Evolutionary conservation across 371 early-diverging fungal species (phyloP).

Genomic region (Rhizopus delemar): DNA sequence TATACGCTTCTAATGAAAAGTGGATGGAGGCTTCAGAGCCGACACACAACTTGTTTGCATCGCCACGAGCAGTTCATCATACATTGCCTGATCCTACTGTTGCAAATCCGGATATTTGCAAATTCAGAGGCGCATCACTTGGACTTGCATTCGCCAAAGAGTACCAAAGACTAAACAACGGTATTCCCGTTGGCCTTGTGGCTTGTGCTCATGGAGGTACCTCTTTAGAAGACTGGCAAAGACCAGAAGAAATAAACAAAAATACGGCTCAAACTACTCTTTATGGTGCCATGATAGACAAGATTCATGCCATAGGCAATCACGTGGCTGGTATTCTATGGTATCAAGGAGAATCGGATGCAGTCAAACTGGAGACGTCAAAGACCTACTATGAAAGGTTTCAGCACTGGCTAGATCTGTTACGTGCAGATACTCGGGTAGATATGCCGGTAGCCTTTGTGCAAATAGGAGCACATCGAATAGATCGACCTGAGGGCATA

Average conservation of each 20-base stretch:
- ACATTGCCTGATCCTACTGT: conserved; percentile 44
- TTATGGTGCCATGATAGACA: conserved; percentile 44
- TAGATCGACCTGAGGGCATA: conserved; percentile 6
- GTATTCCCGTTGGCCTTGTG: conserved; percentile 41
- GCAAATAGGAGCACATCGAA: conserved; percentile 32
- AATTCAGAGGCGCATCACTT: conserved; percentile 36
- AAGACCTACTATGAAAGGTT: conserved; percentile 18
- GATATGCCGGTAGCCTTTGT: conserved; percentile 31
- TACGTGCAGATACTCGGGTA: conserved; percentile 17
- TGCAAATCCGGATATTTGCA: conserved; percentile 20
- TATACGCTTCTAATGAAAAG: conserved; percentile 38
- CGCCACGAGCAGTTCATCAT: conserved; percentile 36
- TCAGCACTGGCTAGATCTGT: conserved; percentile 11
- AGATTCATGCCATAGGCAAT: conserved; percentile 21
- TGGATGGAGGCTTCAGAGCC: conserved; percentile 39
- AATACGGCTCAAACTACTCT: conserved; percentile 20
- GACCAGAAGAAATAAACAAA: conserved; percentile 6
- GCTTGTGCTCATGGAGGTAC: conserved; percentile 49
- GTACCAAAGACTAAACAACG: conserved; percentile 17
- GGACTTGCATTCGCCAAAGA: conserved; percentile 31
- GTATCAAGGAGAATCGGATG: conserved; percentile 53
- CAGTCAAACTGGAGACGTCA: conserved; percentile 2
- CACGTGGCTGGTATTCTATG: conserved; percentile 40
- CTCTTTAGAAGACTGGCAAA: conserved; percentile 32
- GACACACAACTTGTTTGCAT: conserved; percentile 27